Base-by-base conservation (phyloP, 1,139 yeast genomes). In the Saccharomyces hybrid region DNA sequence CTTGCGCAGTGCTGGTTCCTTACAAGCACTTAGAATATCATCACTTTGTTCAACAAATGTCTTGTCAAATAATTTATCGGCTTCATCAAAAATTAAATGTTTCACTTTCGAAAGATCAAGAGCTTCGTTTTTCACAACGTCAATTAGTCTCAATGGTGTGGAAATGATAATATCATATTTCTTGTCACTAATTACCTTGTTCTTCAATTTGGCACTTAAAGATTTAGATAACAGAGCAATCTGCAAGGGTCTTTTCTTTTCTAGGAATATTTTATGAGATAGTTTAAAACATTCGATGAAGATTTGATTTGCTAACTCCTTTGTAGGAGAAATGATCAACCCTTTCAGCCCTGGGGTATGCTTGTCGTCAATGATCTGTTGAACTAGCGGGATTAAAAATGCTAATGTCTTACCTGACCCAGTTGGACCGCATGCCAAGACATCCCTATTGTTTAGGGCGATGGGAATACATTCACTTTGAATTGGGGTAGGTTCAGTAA, bases 321-420 rank as follows among this genome's bases (percentile, higher is more conserved):
- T 88, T 1, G 99, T 95, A 27, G 99, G 99, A 0, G 97, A 84
- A 9, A 95, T 81, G 14, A 95, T 81, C 56, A 93, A 73, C 2
- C 96, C 95, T 63, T 88, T 78, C 27, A 88, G 75, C 0, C 86
- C 88, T 53, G 71, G 63, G 4, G 55, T 52, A 1, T 64, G 61
- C 44, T 57, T 61, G 26, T 58, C 63, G 50, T 60, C 63, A 13
- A 65, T 63, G 6, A 81, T 63, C 50, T 76, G 76, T 64, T 89
- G 96, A 14, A 93, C 73, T 61, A 91, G 67, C 2, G 99, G 99
- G 16, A 90, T 81, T 55, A 87, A 76, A 69, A 87, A 93, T 49
- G 97, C 97, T 51, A 90, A 75, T 0, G 97, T 88, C 69, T 89
- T 89, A 74, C 97, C 97, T 5, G 96, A 86, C 62, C 97, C 97